Percentiles rank a stretch among this genome's conserved stretches.
Evolutionary conservation across 2,329 filamentous ascomycete species (phyloP).

Genomic region (Aspergillus neoniger): DNA sequence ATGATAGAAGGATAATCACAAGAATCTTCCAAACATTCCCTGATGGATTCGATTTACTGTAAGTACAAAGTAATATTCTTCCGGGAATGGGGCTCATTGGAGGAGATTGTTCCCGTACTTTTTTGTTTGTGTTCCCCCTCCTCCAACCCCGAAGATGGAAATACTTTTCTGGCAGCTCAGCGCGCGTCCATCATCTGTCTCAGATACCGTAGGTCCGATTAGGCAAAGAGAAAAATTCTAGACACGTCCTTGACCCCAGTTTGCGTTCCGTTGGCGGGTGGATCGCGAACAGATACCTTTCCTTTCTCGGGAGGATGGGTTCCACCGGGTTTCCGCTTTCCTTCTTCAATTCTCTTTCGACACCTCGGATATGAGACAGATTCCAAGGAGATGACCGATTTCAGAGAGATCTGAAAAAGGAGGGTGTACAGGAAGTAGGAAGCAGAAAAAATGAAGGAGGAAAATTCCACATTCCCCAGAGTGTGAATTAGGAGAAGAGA

Average conservation of each 20-base stretch:
- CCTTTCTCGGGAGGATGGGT: constrained; percentile 2
- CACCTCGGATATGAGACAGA: not conserved
- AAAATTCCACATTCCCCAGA: too few relatives aligned
- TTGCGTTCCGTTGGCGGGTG: constrained; percentile 3
- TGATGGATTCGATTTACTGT: not conserved
- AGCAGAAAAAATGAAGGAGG: too few relatives aligned
- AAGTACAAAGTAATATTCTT: not conserved
- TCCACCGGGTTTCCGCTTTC: not conserved
- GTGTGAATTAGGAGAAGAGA: too few relatives aligned
- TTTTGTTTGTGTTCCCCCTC: not conserved
- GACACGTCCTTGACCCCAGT: constrained; percentile 17
- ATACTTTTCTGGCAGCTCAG: not conserved
- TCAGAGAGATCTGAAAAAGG: too few relatives aligned
- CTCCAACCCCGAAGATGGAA: not conserved
- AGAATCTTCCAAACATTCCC: not conserved
- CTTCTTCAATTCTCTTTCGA: not conserved
- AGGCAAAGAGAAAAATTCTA: constrained; percentile 19
- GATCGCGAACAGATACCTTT: constrained; percentile 12
- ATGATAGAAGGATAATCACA: not conserved
- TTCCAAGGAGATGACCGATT: too few relatives aligned
- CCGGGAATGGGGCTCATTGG: not conserved
- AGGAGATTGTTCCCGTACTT: constrained; percentile 9
- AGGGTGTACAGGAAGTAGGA: too few relatives aligned
- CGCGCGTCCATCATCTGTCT: constrained; percentile 19
- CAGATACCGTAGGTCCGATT: constrained; percentile 10